Base-by-base conservation (phyloP, 1,284 basidiomycete genomes). In the Xerocomus nothofagi region DNA sequence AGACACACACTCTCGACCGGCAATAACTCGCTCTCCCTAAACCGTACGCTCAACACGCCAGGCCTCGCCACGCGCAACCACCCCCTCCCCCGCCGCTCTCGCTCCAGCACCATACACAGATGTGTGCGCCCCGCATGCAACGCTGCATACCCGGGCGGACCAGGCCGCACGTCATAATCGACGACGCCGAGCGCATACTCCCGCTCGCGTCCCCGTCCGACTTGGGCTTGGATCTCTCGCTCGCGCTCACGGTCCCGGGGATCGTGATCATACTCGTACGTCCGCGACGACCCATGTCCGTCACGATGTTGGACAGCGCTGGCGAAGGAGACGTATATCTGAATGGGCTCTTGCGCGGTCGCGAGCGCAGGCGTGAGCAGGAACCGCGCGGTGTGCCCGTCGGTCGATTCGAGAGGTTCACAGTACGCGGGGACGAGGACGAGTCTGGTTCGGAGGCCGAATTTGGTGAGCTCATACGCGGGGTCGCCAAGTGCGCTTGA, bases 51-150 rank as follows among this genome's bases (percentile, higher is more conserved):
- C 14, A 65, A 21, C 27, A 48, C 58, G 17, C 60, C 60, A 4
- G 60, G 60, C 40, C 51, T 44, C 21, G 34, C 34, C 26, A 62
- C 41, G 15, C 60, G 60, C 17, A 57, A 37, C 60, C 62, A 65
- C 0, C 62, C 62, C 32, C 40, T 39, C 7, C 56, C 60, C 2
- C 56, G 56, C 14, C 61, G 46, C 15, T 58, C 60, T 14, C 60
- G 55, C 23, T 62, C 60, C 15, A 62, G 56, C 24, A 63, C 62
- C 15, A 65, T 30, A 57, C 63, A 63, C 2, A 65, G 15, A 18
- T 65, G 63, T 1, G 48, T 29, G 6, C 56, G 57, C 1, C 62
- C 62, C 0, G 27, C 59, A 14, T 52, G 53, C 32, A 62, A 31
- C 8, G 56, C 62, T 1, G 62, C 60, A 15, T 63, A 61, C 12